These are phyloP conservation scores for Tolypocladium album DNA, from an alignment of 2,329 filamentous ascomycete genomes.

Conservation along the genomic window DNA sequence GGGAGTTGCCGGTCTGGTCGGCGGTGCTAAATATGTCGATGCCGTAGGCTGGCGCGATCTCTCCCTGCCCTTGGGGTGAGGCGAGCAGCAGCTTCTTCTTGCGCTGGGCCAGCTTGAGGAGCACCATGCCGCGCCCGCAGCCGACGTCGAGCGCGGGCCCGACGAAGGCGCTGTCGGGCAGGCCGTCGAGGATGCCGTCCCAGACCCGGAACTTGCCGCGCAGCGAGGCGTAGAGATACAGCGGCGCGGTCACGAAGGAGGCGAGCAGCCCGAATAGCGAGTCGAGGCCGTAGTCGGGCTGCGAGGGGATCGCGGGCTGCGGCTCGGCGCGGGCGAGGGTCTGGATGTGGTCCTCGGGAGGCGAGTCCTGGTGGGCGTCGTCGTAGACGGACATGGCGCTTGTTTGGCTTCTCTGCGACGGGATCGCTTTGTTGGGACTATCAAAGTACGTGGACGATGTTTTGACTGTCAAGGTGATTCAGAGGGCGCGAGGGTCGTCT, in stretches of 20 bases:
- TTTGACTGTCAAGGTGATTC: neutral
- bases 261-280: conserved; percentile 5
- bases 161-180: neutral
- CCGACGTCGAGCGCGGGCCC: conserved; percentile 7
- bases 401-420: too few relatives aligned
- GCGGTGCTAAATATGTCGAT: conserved; percentile 8
- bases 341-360: conserved; percentile 5
- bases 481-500: neutral
- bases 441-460: neutral
- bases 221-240: conserved; percentile 9
- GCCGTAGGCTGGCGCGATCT: conserved; percentile 4
- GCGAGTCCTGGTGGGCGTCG: neutral
- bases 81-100: conserved; percentile 1
- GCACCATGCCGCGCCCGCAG: conserved; percentile 9
- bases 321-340: neutral
- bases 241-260: conserved; percentile 4
- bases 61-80: neutral
- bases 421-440: neutral
- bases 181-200: conserved; percentile 4
- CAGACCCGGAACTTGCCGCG: conserved; percentile 7
- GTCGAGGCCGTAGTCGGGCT: conserved; percentile 6
- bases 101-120: conserved; percentile 7
- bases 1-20: conserved; percentile 7
- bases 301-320: neutral
- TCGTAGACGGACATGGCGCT: conserved; percentile 2